phyloP scores from a whole-genome alignment of 2,329 filamentous ascomycete genomes.

The Pezicula carpinea region DNA sequence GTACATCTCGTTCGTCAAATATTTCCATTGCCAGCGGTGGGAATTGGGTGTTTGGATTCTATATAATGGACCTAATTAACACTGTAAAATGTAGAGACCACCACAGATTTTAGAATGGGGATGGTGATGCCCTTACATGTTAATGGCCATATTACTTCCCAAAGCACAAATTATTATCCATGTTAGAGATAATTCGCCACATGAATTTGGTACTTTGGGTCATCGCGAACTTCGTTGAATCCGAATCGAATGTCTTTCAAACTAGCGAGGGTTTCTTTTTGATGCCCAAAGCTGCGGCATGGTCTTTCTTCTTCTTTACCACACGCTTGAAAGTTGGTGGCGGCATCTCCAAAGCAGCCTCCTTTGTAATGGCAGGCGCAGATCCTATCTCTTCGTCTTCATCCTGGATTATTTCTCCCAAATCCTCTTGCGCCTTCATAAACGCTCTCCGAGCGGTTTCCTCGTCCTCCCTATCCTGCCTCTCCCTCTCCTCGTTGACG shows the following conservation, averaged over 20 bases:
- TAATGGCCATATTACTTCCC: too few relatives aligned
- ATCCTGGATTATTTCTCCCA: slow-evolving; percentile 30
- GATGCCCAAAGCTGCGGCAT: slow-evolving; percentile 70
- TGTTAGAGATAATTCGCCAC: too few relatives aligned
- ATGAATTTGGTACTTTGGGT: too few relatives aligned
- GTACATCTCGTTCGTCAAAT: too few relatives aligned
- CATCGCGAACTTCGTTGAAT: too few relatives aligned
- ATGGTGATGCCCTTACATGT: too few relatives aligned
- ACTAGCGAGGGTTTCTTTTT: slow-evolving; percentile 73
- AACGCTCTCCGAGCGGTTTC: slow-evolving; percentile 80
- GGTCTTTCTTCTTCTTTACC: slow-evolving; percentile 84
- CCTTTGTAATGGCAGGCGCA: slow-evolving; percentile 31
- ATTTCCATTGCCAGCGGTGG: too few relatives aligned
- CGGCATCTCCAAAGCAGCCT: slow-evolving; percentile 37
- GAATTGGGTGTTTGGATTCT: too few relatives aligned
- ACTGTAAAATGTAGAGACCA: too few relatives aligned
- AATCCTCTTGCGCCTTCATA: slow-evolving; percentile 32
- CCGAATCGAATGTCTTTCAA: slow-evolving; percentile 25
- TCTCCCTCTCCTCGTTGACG: slow-evolving; percentile 55
- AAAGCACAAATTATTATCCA: too few relatives aligned
- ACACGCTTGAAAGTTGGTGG: slow-evolving; percentile 69
- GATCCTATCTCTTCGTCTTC: slow-evolving; percentile 28
- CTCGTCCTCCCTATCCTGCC: slow-evolving; percentile 75
- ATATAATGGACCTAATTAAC: too few relatives aligned
- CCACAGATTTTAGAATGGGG: too few relatives aligned